Evolutionary conservation across 73 alveolate genomes (phyloP).

Genomic region (Blepharisma japonicum): DNA sequence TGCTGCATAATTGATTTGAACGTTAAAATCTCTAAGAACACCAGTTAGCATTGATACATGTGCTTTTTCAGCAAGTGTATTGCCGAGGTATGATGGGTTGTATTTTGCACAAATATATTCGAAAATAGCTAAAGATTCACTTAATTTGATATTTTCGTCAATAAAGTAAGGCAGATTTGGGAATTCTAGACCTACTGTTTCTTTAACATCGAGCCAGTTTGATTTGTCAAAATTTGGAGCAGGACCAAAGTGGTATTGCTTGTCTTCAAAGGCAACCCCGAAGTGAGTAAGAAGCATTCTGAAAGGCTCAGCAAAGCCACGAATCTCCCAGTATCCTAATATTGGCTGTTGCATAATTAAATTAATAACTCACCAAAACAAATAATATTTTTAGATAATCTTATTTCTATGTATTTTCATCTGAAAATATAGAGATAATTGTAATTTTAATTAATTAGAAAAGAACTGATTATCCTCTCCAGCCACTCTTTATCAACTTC

Average conservation of each 20-base stretch:
- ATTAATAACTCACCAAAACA: too few species aligned
- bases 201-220: conserved; percentile 31
- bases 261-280: conserved; percentile 35
- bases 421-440: too few species aligned
- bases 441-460: not conserved
- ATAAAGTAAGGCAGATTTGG: conserved; percentile 44
- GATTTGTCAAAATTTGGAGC: conserved; percentile 22
- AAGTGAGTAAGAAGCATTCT: conserved; percentile 32
- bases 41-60: conserved; percentile 9
- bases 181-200: not conserved
- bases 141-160: conserved; percentile 39
- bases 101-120: conserved; percentile 37
- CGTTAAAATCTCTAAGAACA: conserved; percentile 26
- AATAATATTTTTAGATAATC: too few species aligned
- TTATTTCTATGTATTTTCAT: too few species aligned
- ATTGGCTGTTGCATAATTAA: conserved; percentile 4
- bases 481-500: conserved; percentile 35
- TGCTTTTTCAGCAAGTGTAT: conserved; percentile 32
- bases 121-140: conserved; percentile 37
- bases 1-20: not conserved
- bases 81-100: conserved; percentile 34
- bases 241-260: conserved; percentile 27
- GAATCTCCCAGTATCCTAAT: conserved; percentile 43
- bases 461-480: conserved; percentile 28
- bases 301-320: conserved; percentile 47